These are phyloP conservation scores for Postia placenta DNA, from an alignment of 768 basidiomycete genomes.

Conservation along the genomic window DNA sequence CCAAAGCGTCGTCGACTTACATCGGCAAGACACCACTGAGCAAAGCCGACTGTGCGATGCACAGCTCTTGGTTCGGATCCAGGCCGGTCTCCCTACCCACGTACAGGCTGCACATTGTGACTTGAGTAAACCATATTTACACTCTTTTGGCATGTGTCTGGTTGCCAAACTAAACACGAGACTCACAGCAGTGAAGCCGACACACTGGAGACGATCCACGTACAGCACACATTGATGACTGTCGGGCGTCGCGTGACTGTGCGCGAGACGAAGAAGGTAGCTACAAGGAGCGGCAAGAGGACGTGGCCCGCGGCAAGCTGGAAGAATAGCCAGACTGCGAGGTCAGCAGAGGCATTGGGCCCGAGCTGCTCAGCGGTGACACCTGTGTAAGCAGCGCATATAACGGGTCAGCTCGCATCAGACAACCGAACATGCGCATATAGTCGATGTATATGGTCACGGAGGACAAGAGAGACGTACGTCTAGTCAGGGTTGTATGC, in stretches of 20 bases:
- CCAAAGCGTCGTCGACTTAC: constrained; percentile 5
- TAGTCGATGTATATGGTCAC: neutral
- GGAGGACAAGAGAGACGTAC: neutral
- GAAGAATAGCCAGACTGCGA: constrained; percentile 38
- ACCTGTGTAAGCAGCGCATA: constrained; percentile 15
- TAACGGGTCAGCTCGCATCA: neutral
- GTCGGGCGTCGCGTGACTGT: constrained; percentile 33
- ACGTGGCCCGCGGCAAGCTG: constrained; percentile 42
- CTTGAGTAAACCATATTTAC: neutral
- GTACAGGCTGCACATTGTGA: constrained; percentile 27
- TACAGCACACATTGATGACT: constrained; percentile 40
- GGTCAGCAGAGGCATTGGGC: constrained; percentile 20
- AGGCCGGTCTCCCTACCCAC: constrained; percentile 28
- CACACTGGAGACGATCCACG: constrained; percentile 41
- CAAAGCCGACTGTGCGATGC: constrained; percentile 38
- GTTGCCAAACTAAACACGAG: too few species aligned
- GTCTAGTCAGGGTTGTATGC: neutral
- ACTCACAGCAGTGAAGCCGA: constrained; percentile 39
- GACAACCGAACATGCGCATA: neutral
- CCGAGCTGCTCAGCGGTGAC: constrained; percentile 20
- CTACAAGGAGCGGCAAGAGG: constrained; percentile 36
- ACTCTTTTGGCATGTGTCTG: neutral
- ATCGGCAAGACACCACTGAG: constrained; percentile 20
- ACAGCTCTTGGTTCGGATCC: constrained; percentile 33
- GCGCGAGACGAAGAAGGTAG: constrained; percentile 37